Evolutionary conservation across 345 rosid genomes (phyloP).

Genomic region (Salix dunnii): DNA sequence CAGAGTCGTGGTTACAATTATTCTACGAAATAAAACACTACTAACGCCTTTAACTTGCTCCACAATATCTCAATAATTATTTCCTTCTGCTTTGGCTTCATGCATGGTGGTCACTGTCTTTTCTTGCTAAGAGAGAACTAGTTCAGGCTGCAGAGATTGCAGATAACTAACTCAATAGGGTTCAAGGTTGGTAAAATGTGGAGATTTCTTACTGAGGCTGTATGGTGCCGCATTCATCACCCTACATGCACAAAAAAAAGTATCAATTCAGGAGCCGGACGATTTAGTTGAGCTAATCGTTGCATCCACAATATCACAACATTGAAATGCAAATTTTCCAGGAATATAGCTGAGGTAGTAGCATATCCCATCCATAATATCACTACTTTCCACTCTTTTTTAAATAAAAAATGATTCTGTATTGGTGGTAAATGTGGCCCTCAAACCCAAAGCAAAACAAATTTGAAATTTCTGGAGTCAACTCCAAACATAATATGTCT

Average conservation of each 20-base stretch:
- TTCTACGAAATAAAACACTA: conserved; percentile 3
- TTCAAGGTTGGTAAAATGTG: conserved; percentile 30
- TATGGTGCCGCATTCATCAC: conserved; percentile 57
- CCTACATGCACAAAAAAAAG: conserved; percentile 37
- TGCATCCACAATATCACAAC: background rate
- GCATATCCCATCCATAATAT: background rate
- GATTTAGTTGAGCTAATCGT: background rate
- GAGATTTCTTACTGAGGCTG: conserved; percentile 36
- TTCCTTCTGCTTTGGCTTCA: conserved; percentile 8
- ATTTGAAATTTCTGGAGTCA: background rate
- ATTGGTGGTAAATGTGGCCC: background rate
- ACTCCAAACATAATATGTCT: background rate
- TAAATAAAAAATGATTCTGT: background rate
- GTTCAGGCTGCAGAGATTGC: conserved; percentile 18
- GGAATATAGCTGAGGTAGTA: background rate
- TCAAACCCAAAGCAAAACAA: background rate
- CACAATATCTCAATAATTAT: conserved; percentile 8
- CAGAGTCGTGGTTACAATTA: conserved; percentile 6
- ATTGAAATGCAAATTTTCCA: background rate
- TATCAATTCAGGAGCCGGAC: background rate
- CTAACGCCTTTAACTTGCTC: conserved; percentile 16
- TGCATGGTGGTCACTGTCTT: background rate
- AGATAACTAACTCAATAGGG: conserved; percentile 28
- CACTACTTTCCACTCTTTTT: background rate
- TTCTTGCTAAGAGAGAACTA: background rate